These are phyloP conservation scores for Coemansia sp. DNA, from an alignment of 192 early-diverging fungal genomes.

Conservation along the genomic window DNA sequence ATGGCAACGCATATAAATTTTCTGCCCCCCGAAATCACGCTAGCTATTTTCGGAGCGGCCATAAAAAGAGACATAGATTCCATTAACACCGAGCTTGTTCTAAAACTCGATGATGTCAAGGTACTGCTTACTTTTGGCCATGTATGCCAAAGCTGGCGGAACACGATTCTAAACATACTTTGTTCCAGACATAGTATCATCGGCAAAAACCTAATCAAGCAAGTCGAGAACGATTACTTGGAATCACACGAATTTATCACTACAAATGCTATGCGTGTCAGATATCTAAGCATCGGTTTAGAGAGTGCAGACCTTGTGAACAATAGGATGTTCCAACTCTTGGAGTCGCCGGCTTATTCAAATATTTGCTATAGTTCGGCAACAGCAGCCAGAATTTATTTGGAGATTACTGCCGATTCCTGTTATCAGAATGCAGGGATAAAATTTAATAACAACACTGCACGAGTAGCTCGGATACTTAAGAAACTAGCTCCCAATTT, in stretches of 20 bases:
- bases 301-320: not conserved
- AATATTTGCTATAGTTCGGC: not conserved
- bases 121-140: not conserved
- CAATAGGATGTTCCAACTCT: not conserved
- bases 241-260: not conserved
- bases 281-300: not conserved
- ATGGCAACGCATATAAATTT: not conserved
- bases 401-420: not conserved
- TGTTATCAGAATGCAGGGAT: not conserved
- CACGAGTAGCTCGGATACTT: not conserved
- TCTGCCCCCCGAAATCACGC: not conserved
- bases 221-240: not conserved
- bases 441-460: not conserved
- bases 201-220: not conserved
- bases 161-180: not conserved
- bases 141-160: not conserved
- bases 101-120: not conserved
- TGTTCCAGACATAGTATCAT: not conserved
- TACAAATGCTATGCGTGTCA: not conserved
- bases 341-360: not conserved
- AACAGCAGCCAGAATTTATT: not conserved
- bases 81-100: not conserved
- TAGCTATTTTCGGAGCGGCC: not conserved
- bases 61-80: not conserved
- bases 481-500: not conserved